Base-by-base conservation (phyloP, 164 flowering plant species). In the Chloranthus sessilifolius region DNA sequence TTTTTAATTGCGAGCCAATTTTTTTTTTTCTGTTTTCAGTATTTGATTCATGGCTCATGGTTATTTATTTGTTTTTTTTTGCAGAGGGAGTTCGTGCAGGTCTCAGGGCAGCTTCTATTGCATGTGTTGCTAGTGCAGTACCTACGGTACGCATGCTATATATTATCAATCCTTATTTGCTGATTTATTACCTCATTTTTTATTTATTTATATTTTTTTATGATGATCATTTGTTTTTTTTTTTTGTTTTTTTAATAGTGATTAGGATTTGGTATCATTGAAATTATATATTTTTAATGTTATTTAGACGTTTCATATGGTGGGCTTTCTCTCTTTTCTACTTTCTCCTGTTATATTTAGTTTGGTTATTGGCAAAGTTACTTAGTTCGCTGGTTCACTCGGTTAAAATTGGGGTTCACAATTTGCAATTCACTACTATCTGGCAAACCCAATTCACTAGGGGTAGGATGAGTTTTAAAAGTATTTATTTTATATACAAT, bases 31-130 rank as follows among this genome's bases (percentile, higher is more conserved):
- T 16, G 12, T 14, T 26, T 51, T 7, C 3, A 0, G 31, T 30
- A 5, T 28, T 30, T 16, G 25, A 14, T 30, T 8, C 17, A 7
- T 24, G 8, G 5, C 7, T 51, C 29, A 24, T 26, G 26, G 36
- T 30, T 7, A 2, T 15, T 37, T 15, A 3, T 19, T 20, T n/a
- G 21, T 7, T 61, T 50, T 24, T 5, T n/a, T 58, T 39, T 66
- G 76, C 82, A 91, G 98, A 81, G 39, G 95, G 90, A 4, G 82
- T 75, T 57, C 77, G 78, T 57, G 90, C 74, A 1, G 98, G 96
- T 38, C 53, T 60, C 8, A 88, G 80, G 65, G 92, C 94, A 6
- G 95, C 95, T 58, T 58, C 82, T 3, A 47, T 88, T 33, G 80
- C 87, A 1, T 58, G 72, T 29, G 90, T 85, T 39, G 88, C 55